Evolutionary conservation across 1,284 basidiomycete species (phyloP), one percentile per base, ranked within the genome.

Genomic region (Irpex sp.): DNA sequence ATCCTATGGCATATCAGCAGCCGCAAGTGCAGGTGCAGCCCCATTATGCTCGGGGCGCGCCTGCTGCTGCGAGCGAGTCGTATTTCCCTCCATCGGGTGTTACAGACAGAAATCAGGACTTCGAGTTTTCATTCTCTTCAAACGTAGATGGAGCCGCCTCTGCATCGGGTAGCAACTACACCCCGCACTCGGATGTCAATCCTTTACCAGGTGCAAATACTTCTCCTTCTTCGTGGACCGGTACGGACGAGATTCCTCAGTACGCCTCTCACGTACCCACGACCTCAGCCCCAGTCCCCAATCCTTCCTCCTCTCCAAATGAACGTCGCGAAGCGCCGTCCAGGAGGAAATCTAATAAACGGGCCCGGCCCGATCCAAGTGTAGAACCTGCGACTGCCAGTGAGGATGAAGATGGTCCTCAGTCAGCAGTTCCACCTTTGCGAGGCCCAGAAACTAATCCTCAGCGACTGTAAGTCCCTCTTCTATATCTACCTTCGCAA

Each of bases 391-490:
- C 62, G 3, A 62, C 62, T 55, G 63, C 49, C 8, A 68, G 61
- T 21, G 67, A 68, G 6, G 66, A 65, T 4, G 66, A 67, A 11
- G 61, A 68, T 35, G 47, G 37, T 6, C 43, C 15, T 26, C 43
- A 21, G 51, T 21, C 47, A 26, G 63, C 56, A 7, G 60, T 66
- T 13, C 64, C 67, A 13, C 67, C 67, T 3, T 57, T 66, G 15
- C 60, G 61, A 26, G 67, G 67, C 9, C 65, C 67, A 9, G 64
- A 61, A 9, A 49, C 39, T 17, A 60, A 58, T 53, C 54, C 61
- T 2, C 55, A 58, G 35, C 59, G 67, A 62, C 64, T 68, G 67
- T 68, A 56, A 57, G 67, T 63, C 37, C 13, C 26, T 26, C 15
- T 61, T 61, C 51, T 54, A 8, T 26, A 19, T 57, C 39, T 17